Base-by-base conservation (phyloP, 2,329 filamentous ascomycete genomes). In the Pestalotiopsis fici region DNA sequence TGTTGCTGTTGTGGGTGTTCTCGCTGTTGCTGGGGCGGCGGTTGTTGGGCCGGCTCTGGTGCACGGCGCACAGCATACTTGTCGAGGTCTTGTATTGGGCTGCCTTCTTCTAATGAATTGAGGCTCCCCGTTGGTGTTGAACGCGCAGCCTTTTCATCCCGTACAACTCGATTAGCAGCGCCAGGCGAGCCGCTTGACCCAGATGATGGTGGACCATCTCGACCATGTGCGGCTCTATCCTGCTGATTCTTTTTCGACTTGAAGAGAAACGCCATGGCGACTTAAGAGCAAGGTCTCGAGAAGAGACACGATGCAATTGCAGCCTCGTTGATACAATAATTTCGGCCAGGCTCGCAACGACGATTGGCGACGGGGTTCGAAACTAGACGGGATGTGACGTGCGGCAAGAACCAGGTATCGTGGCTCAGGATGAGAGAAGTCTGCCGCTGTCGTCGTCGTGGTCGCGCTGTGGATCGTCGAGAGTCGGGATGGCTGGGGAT, bases 161-260 rank as follows among this genome's bases (percentile, higher is more conserved):
- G 80, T n/a, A 74, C 78, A 64, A 84, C 74, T 73, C 86, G 83
- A 72, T 81, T 80, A 68, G 83, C 83, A 68, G 81, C 79, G 75
- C 82, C 83, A 73, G 84, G 83, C 43, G 83, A 85, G 64, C 81
- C 83, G 75, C 84, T 83, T 6, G 85, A 83, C 64, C 78, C 79
- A 50, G 43, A 50, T 9, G 31, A 21, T 28, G 81, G 75, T 68
- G 80, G 81, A 64, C 83, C 86, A 75, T 89, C 87, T 76, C 87
- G 86, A 76, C 83, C 86, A 65, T 83, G 81, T 71, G 87, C 77
- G 67, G 82, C 82, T 76, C 89, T 87, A 74, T 91, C 89, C 79
- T 91, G 90, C 79, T 91, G 90, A 76, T 88, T 87, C 81, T 93
- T 94, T 82, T 94, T 94, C 66, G 90, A 93, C 80, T 93, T 93